Base-by-base conservation (phyloP, 2,329 filamentous ascomycete species). In the Pseudogymnoascus sp. region DNA sequence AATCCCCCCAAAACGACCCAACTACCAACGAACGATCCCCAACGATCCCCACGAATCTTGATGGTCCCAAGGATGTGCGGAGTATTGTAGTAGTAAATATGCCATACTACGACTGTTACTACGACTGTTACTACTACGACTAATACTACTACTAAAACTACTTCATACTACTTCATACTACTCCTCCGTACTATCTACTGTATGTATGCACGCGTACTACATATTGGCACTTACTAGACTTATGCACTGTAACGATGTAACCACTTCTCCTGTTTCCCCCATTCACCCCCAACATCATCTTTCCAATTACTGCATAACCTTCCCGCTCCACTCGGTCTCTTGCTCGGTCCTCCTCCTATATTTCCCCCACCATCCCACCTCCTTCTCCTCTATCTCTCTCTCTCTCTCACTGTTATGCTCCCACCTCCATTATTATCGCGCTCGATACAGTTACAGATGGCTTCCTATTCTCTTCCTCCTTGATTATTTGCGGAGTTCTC, bases 191-290 rank as follows among this genome's bases (percentile, higher is more conserved):
- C 35, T n/a, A 37, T 31, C 35, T n/a, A 37, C 13, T 4, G 13
- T 5, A 6, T 37, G 26, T 56, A 56, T 56, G 46, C 46, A 56
- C 46, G 26, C 26, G 26, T 33, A 56, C 46, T 56, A 56, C 46
- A 56, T 29, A n/a, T 15, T 53, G 26, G 3, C n/a, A 56, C n/a
- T 19, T 56, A 26, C 29, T 19, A 21, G 17, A 33, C 46, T 21
- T 35, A 35, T 56, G 50, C 50, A 56, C n/a, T 56, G 29, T 56
- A 56, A 56, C 29, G 29, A 56, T 56, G 29, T 56, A 56, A 56
- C 50, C 50, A 29, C 19, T 26, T 4, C 19, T 19, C 38, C 17
- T 4, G 9, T 19, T 40, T 40, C 4, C 37, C 42, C 19, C 42
- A 46, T 46, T 44, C 19, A n/a, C n/a, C 42, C n/a, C n/a, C n/a